phyloP scores from a whole-genome alignment of 306 rosid species.

The Potentilla sterilis region DNA sequence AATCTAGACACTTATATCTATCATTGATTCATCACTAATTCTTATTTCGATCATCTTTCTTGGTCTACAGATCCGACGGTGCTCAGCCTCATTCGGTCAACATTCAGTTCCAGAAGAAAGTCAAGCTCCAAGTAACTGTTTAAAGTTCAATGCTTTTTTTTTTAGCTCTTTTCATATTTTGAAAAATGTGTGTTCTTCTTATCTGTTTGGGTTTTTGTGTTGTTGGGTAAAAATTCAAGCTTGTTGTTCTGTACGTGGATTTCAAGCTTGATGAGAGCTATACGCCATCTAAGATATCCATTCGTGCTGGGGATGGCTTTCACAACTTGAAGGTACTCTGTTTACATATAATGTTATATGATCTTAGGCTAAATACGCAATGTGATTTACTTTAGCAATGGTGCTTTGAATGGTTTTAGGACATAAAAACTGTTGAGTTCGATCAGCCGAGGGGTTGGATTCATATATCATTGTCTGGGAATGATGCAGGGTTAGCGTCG shows the following conservation, averaged over 20 bases:
- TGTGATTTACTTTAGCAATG: conserved; percentile 16
- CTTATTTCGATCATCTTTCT: background rate
- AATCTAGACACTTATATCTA: conserved; percentile 54
- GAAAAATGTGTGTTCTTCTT: background rate
- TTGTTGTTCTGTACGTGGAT: conserved; percentile 81
- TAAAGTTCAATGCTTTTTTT: too few species aligned
- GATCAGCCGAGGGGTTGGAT: conserved; percentile 92
- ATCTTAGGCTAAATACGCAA: background rate
- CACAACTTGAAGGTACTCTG: conserved; percentile 74
- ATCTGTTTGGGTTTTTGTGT: background rate
- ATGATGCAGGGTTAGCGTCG: conserved; percentile 67
- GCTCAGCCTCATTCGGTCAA: conserved; percentile 92
- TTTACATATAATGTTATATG: background rate
- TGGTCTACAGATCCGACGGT: conserved; percentile 71
- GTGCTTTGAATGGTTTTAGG: conserved; percentile 49
- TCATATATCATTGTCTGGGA: conserved; percentile 74
- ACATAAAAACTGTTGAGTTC: conserved; percentile 82
- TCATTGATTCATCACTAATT: background rate
- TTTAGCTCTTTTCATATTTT: background rate
- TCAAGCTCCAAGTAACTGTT: conserved; percentile 62
- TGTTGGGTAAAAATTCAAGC: conserved; percentile 27
- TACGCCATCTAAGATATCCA: conserved; percentile 76
- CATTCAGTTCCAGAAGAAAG: conserved; percentile 92
- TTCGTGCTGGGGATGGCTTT: conserved; percentile 90
- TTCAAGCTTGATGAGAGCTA: conserved; percentile 96